Base-by-base conservation (phyloP, 805 yeast genomes). In the Zygotorulaspora chibaensis region DNA sequence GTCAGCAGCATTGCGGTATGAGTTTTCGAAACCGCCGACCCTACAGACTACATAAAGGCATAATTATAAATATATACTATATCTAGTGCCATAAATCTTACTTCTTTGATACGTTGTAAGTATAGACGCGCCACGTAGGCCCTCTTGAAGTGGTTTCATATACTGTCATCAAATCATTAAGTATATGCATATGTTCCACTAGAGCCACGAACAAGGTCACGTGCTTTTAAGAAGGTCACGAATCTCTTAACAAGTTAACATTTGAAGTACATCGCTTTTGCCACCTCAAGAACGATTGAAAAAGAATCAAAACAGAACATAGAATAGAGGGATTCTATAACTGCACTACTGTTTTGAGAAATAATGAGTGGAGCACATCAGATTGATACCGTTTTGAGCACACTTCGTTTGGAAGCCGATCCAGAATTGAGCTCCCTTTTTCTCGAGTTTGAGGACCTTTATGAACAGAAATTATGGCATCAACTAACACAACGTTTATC, bases 381-480 rank as follows among this genome's bases (percentile, higher is more conserved):
- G 46, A 56, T 63, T 41, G 60, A 56, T 38, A 63, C 62, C 5
- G 47, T 62, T 8, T 42, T 63, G 34, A 56, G 59, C 18, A 74
- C 81, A 3, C 71, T 88, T 42, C 79, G 95, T 43, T 73, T 74
- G 57, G 84, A 82, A 58, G 73, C 81, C 3, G 87, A 84, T 47
- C 70, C 77, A 2, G 87, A 83, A 33, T 71, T 89, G 42, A 71
- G 80, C 8, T 77, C 80, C 25, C 64, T 62, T n/a, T 63, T 64
- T 27, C 50, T 57, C 26, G 63, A 63, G 31, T 76, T 91, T 62
- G 97, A 90, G 61, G 96, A 88, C 57, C 72, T 74, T 46, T 85
- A 87, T 68, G 96, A 89, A 61, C 75, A 96, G 56, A 89, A 88
- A 66, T 76, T 91, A 63, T 93, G 97, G 97, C 95, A 84, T 69